Evolutionary conservation across 495 filamentous ascomycete genomes (phyloP).

Genomic region (Penicillium samsonianum): DNA sequence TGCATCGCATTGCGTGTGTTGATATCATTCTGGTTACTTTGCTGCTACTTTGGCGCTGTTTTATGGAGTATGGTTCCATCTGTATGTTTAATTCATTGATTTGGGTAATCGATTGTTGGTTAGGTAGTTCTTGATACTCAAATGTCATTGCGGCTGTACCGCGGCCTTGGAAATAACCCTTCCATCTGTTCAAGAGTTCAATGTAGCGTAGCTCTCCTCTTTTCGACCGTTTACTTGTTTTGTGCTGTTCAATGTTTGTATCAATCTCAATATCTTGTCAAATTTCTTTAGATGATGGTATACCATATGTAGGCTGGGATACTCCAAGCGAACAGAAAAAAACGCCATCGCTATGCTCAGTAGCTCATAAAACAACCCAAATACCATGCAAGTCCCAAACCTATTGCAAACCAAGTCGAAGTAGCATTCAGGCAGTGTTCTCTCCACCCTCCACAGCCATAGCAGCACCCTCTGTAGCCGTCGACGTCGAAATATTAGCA

Average conservation of each 20-base stretch:
- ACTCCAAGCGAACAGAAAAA: slow-evolving; percentile 8
- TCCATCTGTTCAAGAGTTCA: background rate
- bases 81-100: slow-evolving; percentile 15
- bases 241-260: too few species aligned
- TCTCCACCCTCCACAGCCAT: slow-evolving; percentile 26
- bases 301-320: background rate
- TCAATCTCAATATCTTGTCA: background rate
- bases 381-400: background rate
- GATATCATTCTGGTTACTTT: background rate
- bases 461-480: slow-evolving; percentile 37
- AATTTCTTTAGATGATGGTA: background rate
- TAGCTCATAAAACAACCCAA: background rate
- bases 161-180: slow-evolving; percentile 4
- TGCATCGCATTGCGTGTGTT: slow-evolving; percentile 8
- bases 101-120: slow-evolving; percentile 10
- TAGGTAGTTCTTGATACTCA: slow-evolving; percentile 10
- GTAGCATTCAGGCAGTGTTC: background rate
- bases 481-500: slow-evolving; percentile 22
- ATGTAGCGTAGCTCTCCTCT: slow-evolving; percentile 4
- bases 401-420: background rate
- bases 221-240: background rate
- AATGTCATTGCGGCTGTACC: slow-evolving; percentile 9
- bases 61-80: slow-evolving; percentile 9
- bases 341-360: slow-evolving; percentile 58
- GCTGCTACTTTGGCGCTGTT: slow-evolving; percentile 8